Evolutionary conservation across 1,284 basidiomycete genomes (phyloP).

Genomic region (Leccinum pachyderme): DNA sequence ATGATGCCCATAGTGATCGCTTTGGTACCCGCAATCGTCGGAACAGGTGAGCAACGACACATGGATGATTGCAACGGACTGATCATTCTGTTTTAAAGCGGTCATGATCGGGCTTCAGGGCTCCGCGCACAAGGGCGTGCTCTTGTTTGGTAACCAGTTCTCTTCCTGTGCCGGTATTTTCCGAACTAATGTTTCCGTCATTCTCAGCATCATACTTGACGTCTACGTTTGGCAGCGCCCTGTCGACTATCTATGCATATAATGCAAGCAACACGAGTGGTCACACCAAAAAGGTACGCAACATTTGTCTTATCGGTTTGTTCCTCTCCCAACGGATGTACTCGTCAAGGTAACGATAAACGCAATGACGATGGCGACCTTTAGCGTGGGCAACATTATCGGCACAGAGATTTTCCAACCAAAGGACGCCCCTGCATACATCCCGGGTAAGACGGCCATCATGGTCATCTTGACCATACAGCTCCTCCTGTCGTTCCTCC

Average conservation of each 20-base stretch:
- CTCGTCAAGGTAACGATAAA: constrained; percentile 33
- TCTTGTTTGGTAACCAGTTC: constrained; percentile 52
- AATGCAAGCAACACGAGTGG: constrained; percentile 67
- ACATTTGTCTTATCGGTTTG: not conserved
- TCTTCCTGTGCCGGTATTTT: not conserved
- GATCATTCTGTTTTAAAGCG: constrained; percentile 28
- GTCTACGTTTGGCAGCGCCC: constrained; percentile 56
- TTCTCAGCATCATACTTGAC: constrained; percentile 52
- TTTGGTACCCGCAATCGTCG: constrained; percentile 61
- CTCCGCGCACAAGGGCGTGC: constrained; percentile 48
- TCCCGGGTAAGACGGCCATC: constrained; percentile 35
- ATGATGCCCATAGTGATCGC: constrained; percentile 65
- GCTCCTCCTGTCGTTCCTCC: constrained; percentile 16
- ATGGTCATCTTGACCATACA: constrained; percentile 29
- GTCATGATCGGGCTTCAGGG: constrained; percentile 59
- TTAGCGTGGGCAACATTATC: constrained; percentile 33
- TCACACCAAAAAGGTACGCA: constrained; percentile 60
- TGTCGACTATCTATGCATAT: constrained; percentile 63
- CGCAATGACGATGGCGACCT: constrained; percentile 31
- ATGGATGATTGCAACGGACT: not conserved
- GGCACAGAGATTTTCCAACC: constrained; percentile 37
- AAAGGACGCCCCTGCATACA: constrained; percentile 35
- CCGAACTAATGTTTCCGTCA: not conserved
- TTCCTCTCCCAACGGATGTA: not conserved
- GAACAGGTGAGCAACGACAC: constrained; percentile 39